Evolutionary conservation across 2,329 filamentous ascomycete genomes (phyloP), one percentile per base, ranked within the genome.

Genomic region (Cryphonectria japonica): DNA sequence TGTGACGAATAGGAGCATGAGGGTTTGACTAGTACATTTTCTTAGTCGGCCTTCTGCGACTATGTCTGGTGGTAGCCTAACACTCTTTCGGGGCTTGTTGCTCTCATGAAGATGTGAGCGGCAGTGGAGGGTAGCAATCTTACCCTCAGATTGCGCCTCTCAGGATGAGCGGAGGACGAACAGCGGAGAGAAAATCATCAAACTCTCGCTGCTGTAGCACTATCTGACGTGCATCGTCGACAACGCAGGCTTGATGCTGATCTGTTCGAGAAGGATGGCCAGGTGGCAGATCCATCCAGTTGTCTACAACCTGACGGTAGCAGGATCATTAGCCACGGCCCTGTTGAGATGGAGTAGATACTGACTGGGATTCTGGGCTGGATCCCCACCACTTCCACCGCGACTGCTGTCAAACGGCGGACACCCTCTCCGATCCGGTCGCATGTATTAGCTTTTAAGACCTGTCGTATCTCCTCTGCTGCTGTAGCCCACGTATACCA

Each of bases 141-240:
- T 39, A 22, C 7, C 29, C n/a, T 29, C n/a, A 14, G 7, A 9
- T 8, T 54, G 26, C 26, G 26, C 26, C 26, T 26, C 26, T 26
- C 26, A 26, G 26, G 26, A 26, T 26, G n/a, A 19, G 29, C 13
- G 13, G 29, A 19, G 3, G 13, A 14, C 54, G 11, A 14, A 26
- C n/a, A 29, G 52, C 26, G 13, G 54, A 66, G 62, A 19, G 7
- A 65, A 26, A 22, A 39, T 7, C 19, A 61, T 39, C 16, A 22
- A 19, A 9, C 59, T 61, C 34, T 39, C 34, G 19, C 9, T 61
- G 22, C 32, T 61, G 59, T 61, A 19, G 34, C 32, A 39, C 9
- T 61, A 32, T 61, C 59, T 61, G 59, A 61, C 34, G 32, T 61
- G 32, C 32, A n/a, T 11, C 34, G 22, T n/a, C n/a, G 59, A 61